These are phyloP conservation scores for Clavariopsis aquatica DNA, from an alignment of 495 filamentous ascomycete species.

Conservation along the genomic window DNA sequence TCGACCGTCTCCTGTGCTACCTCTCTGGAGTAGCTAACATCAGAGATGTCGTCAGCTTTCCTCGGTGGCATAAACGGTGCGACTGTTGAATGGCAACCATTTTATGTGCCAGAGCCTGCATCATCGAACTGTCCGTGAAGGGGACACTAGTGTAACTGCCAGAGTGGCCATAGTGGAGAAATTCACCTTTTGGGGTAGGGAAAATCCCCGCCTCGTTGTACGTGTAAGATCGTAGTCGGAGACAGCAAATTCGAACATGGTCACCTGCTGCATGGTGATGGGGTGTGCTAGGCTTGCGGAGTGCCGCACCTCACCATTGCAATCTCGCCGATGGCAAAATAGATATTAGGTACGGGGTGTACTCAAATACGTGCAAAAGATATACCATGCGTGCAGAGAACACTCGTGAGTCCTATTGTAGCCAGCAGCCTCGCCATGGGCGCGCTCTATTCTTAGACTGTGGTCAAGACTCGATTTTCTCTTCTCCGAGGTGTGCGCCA, in stretches of 20 bases:
- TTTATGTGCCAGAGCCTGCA: neutral
- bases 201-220: neutral
- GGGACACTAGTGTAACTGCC: constrained; percentile 3
- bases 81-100: constrained; percentile 64
- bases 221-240: constrained; percentile 5
- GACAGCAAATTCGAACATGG: neutral
- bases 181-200: neutral
- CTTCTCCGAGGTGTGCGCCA: neutral
- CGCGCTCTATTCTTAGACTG: neutral
- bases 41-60: constrained; percentile 84
- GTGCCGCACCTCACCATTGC: neutral
- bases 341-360: neutral
- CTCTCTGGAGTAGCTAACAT: constrained; percentile 81
- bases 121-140: neutral
- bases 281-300: neutral
- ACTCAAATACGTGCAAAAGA: neutral
- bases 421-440: neutral
- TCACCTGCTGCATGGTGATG: neutral
- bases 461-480: neutral
- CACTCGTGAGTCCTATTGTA: neutral
- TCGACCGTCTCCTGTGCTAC: constrained; percentile 87
- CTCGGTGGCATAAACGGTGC: constrained; percentile 85
- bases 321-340: neutral
- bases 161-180: neutral
- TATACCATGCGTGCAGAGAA: neutral